phyloP scores from a whole-genome alignment of 2,329 filamentous ascomycete species.

The Eutypa lata region DNA sequence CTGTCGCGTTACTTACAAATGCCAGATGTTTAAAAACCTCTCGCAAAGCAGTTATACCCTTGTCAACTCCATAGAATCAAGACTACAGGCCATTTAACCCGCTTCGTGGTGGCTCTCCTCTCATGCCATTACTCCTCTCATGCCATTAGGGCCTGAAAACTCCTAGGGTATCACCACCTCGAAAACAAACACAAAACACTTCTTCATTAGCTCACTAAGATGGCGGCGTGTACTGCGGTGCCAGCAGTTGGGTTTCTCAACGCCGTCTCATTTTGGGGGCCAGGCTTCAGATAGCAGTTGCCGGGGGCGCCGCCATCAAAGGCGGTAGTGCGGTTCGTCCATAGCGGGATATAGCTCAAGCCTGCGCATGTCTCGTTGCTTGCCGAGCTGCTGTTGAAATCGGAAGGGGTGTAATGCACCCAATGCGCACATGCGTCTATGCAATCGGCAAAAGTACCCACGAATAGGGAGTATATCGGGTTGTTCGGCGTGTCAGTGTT shows the following conservation, averaged over 20 bases:
- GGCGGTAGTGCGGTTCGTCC: constrained; percentile 36
- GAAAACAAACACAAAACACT: neutral
- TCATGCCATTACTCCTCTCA: too few species aligned
- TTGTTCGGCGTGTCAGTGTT: constrained; percentile 37
- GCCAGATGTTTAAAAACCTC: too few species aligned
- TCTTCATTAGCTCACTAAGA: constrained; percentile 15
- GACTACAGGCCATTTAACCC: too few species aligned
- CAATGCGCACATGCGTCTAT: constrained; percentile 46
- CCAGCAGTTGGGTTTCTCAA: constrained; percentile 31
- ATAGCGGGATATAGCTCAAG: constrained; percentile 40
- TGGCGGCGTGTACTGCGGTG: constrained; percentile 33
- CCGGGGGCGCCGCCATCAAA: constrained; percentile 33
- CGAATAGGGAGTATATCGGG: constrained; percentile 39
- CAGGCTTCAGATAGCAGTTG: constrained; percentile 44
- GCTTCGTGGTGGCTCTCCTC: too few species aligned
- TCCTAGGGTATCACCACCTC: neutral
- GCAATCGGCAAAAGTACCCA: constrained; percentile 40
- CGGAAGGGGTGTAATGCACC: constrained; percentile 25
- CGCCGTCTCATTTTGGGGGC: constrained; percentile 27
- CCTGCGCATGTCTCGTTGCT: constrained; percentile 34
- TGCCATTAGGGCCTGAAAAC: too few species aligned
- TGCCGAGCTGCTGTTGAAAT: constrained; percentile 21
- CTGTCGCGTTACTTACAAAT: too few species aligned
- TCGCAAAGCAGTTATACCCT: too few species aligned
- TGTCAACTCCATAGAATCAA: too few species aligned